phyloP scores from a whole-genome alignment of 2,329 filamentous ascomycete species.

The Cladosporium colombiae region DNA sequence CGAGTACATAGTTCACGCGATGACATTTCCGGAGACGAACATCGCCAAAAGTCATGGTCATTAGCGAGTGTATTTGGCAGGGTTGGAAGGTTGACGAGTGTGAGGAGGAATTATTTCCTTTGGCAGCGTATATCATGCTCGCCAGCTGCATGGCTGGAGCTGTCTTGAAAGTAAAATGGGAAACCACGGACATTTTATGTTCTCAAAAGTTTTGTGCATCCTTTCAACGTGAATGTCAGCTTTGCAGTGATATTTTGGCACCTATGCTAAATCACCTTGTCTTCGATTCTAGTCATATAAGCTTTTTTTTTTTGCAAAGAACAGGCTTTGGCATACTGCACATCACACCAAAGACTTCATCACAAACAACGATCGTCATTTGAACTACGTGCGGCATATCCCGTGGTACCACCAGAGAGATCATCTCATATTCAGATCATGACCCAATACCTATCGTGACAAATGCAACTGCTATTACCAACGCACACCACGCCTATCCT shows the following conservation, averaged over 20 bases:
- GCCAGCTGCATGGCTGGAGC: constrained; percentile 19
- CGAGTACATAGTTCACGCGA: constrained; percentile 3
- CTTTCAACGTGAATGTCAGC: background rate
- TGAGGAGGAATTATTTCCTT: constrained; percentile 1
- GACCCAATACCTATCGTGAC: background rate
- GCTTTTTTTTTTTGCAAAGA: too few species aligned
- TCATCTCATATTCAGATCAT: background rate
- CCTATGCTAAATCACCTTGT: too few species aligned
- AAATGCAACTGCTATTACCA: background rate
- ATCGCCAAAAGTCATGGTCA: constrained; percentile 15
- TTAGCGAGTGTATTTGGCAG: constrained; percentile 18
- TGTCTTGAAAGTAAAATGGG: constrained; percentile 16
- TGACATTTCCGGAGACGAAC: constrained; percentile 13
- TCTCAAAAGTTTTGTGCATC: background rate
- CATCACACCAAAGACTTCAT: background rate
- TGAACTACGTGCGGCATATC: too few species aligned
- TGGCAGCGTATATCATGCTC: constrained; percentile 14
- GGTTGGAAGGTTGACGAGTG: constrained; percentile 1
- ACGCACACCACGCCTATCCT: background rate
- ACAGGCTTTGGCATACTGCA: background rate
- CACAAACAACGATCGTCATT: too few species aligned
- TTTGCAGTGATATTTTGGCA: too few species aligned
- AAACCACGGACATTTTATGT: constrained; percentile 14
- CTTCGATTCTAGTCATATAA: too few species aligned
- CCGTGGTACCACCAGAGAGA: background rate